These are phyloP conservation scores for Mycena sanguinolenta DNA, from an alignment of 768 basidiomycete species.

Conservation along the genomic window DNA sequence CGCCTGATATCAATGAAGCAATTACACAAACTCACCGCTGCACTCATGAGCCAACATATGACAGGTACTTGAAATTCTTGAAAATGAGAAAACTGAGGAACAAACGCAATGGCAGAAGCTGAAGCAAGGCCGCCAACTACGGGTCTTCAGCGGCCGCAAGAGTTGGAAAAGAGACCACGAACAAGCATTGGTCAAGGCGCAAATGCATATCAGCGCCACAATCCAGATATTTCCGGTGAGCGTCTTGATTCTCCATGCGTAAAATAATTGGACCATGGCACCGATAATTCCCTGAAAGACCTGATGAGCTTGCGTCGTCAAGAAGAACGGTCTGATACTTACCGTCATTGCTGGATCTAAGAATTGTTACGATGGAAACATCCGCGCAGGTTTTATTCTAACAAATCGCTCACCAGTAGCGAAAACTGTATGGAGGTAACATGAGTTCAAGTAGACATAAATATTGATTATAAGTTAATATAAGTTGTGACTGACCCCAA, in stretches of 20 bases:
- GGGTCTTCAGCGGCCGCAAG: not conserved
- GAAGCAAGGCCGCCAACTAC: constrained; percentile 37
- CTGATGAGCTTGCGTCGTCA: not conserved
- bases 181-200: constrained; percentile 37
- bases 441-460: not conserved
- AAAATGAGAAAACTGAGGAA: constrained; percentile 41
- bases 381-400: not conserved
- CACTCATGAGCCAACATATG: constrained; percentile 35
- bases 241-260: constrained; percentile 43
- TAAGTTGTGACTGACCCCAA: constrained; percentile 40
- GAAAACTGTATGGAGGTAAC: constrained; percentile 33
- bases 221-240: constrained; percentile 35
- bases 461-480: not conserved
- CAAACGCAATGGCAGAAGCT: constrained; percentile 38
- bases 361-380: not conserved
- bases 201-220: constrained; percentile 23
- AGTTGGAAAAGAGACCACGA: constrained; percentile 17
- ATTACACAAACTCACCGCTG: constrained; percentile 15
- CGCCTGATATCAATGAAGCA: not conserved
- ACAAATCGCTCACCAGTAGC: constrained; percentile 35
- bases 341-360: constrained; percentile 43
- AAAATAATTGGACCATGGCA: constrained; percentile 41
- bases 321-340: not conserved
- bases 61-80: constrained; percentile 38
- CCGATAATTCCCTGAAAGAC: constrained; percentile 41